Conservation (phyloP, 768 basidiomycete genomes). For the Psilocybe sp. region DNA sequence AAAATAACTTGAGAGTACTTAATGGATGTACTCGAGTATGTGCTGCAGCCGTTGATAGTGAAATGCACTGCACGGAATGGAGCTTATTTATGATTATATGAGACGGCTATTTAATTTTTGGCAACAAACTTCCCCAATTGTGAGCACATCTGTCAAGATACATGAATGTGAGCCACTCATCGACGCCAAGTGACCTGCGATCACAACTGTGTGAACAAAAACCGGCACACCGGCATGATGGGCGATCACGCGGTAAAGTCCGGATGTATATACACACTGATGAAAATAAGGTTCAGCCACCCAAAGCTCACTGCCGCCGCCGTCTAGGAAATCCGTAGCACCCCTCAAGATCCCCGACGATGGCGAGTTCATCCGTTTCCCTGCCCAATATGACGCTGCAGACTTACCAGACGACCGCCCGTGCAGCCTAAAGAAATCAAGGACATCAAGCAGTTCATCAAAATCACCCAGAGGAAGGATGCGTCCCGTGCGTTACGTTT, state of each 20-base stretch:
- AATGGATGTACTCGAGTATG: no score
- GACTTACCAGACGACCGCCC: constrained; percentile 7
- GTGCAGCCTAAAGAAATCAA: constrained; percentile 92
- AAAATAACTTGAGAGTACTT: no score
- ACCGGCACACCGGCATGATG: neutral
- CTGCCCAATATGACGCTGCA: neutral
- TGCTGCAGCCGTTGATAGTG: no score
- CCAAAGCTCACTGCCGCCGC: constrained; percentile 1
- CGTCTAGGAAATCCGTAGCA: constrained; percentile 2
- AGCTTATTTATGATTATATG: no score
- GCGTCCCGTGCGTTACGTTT: constrained; percentile 73
- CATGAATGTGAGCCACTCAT: no score
- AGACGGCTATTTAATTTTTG: no score
- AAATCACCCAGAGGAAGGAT: constrained; percentile 96
- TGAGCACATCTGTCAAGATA: no score
- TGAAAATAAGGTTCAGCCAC: constrained; percentile 11
- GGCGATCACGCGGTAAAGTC: neutral
- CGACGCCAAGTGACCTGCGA: no score
- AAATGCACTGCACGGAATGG: no score
- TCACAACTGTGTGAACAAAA: neutral
- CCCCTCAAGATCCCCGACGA: constrained; percentile 37
- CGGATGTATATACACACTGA: constrained; percentile 4
- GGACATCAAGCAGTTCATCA: constrained; percentile 98
- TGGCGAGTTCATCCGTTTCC: constrained; percentile 28
- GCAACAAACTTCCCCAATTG: no score